Evolutionary conservation across 1,284 basidiomycete species (phyloP), one percentile per base, ranked within the genome.

Genomic region (Caloboletus firmus): DNA sequence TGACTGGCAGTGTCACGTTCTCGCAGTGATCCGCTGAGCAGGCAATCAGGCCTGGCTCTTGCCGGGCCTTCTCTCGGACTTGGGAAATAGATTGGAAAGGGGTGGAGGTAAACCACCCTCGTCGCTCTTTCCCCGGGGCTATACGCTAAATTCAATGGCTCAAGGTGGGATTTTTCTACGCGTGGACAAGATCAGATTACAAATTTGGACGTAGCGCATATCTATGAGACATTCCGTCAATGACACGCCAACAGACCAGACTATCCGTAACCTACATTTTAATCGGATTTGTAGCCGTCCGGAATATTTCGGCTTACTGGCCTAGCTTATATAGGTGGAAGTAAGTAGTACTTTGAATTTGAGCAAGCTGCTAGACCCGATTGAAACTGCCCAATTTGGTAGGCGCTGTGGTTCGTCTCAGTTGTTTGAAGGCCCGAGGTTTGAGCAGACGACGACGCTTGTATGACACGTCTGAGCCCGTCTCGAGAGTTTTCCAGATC

Each of bases 241-340:
- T 31, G 46, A 44, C 55, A 37, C 1, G 20, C 28, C 30, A 13
- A 32, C 11, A 56, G 43, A 43, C 44, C 32, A 50, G n/a, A 42
- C 18, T n/a, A n/a, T 32, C 15, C 4, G 9, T n/a, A 6, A 67
- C 84, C 35, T 54, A 93, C 91, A 90, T 91, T 78, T 92, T 94
- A 5, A 96, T 92, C 17, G 78, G 76, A 67, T 87, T 28, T 9
- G 28, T 28, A 28, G 8, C 28, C 1, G 9, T 10, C 6, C 28
- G 2, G 28, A 28, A 28, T 10, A 9, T 28, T 28, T 28, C 28
- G 28, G 28, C 28, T n/a, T n/a, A n/a, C n/a, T n/a, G n/a, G n/a
- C n/a, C n/a, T n/a, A n/a, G n/a, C n/a, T n/a, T n/a, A 24, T 24
- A 24, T 5, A 24, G 24, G 24, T 24, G 24, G 24, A n/a, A n/a